Evolutionary conservation across 345 rosid genomes (phyloP).

Genomic region (Brassica incana): DNA sequence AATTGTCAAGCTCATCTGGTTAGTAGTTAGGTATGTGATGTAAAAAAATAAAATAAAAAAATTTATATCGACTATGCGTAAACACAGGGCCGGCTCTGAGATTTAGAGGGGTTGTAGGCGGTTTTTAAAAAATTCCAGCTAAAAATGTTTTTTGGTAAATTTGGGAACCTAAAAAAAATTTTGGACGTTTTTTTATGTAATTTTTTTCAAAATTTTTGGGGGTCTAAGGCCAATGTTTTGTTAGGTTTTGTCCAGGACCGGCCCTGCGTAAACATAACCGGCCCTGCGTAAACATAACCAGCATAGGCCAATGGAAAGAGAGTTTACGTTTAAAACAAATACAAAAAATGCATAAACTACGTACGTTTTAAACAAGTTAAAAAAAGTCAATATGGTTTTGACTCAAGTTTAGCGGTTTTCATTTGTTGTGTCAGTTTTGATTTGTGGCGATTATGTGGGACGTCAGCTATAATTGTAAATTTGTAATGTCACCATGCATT

Average conservation of each 20-base stretch:
- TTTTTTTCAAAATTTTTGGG: too few species aligned
- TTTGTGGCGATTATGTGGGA: neutral
- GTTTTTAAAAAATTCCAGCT: too few species aligned
- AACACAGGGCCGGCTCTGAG: too few species aligned
- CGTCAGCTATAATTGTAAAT: neutral
- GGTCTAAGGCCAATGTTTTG: too few species aligned
- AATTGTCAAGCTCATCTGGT: conserved; percentile 19
- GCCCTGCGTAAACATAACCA: neutral
- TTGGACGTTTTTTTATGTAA: too few species aligned
- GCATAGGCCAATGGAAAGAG: neutral
- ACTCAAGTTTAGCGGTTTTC: neutral
- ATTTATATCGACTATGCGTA: neutral
- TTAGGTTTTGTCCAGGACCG: too few species aligned
- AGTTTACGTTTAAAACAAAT: neutral
- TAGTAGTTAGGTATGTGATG: neutral
- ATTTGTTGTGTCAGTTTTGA: neutral
- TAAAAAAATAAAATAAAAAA: neutral
- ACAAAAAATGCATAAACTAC: neutral
- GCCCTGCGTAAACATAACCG: too few species aligned
- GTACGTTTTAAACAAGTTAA: neutral
- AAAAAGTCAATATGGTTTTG: neutral
- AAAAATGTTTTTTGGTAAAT: too few species aligned
- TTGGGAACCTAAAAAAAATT: too few species aligned
- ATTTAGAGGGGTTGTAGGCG: too few species aligned
- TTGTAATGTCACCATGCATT: neutral